A percentile compares a stretch with the other conserved stretches of the same genome.
phyloP scores from a whole-genome alignment of 169 alveolate genomes.

The Cystoisospora suis region DNA sequence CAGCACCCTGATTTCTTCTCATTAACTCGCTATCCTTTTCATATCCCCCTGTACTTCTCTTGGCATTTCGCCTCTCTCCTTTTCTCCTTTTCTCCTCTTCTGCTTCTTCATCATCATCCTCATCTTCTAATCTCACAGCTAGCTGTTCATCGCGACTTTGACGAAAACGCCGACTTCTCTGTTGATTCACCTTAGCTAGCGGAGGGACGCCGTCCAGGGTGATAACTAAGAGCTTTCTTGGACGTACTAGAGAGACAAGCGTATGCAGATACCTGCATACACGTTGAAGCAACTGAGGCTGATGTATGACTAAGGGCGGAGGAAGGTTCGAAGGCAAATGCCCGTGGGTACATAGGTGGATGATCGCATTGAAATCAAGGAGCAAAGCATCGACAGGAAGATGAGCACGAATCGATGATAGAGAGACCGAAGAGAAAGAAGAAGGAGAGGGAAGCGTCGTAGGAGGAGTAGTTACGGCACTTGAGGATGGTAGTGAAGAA shows the following conservation, averaged over 20 bases:
- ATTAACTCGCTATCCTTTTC: too few relatives aligned
- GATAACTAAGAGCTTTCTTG: constrained; percentile 90
- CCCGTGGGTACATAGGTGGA: constrained; percentile 60
- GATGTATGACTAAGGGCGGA: neutral
- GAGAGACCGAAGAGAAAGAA: neutral
- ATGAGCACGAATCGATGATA: constrained; percentile 19
- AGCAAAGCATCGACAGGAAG: constrained; percentile 49
- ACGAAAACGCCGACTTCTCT: constrained; percentile 90
- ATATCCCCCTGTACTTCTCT: too few relatives aligned
- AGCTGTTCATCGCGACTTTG: constrained; percentile 66
- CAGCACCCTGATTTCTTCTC: too few relatives aligned
- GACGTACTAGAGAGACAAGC: constrained; percentile 91
- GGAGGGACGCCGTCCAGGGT: constrained; percentile 99
- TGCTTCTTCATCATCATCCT: neutral
- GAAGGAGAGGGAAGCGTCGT: too few relatives aligned
- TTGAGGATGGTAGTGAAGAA: neutral
- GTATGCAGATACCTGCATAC: constrained; percentile 43
- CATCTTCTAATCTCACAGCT: neutral
- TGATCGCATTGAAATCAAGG: constrained; percentile 54
- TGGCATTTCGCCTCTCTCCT: too few relatives aligned
- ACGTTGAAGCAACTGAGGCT: constrained; percentile 52
- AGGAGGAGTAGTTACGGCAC: neutral
- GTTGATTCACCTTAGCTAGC: constrained; percentile 97
- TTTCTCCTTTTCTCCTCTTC: too few relatives aligned
- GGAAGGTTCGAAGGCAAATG: constrained; percentile 47